Base-by-base conservation (phyloP, 164 flowering plant genomes). In the Amborella trichopoda region DNA sequence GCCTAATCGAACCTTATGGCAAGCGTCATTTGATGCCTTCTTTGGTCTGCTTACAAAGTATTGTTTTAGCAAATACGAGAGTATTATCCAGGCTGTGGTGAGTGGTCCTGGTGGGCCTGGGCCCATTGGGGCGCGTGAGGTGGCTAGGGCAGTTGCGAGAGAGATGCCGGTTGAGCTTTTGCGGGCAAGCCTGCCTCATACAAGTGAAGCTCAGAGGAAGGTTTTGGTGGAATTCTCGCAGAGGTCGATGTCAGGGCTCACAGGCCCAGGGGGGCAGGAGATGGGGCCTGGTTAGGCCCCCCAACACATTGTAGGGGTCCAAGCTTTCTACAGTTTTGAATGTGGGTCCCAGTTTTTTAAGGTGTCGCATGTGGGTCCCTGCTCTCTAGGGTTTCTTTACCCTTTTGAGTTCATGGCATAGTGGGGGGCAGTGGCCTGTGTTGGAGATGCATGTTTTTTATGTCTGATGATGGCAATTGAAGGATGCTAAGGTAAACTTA, bases 161-260 rank as follows among this genome's bases (percentile, higher is more conserved):
- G 80, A 72, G 45, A 69, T 77, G 74, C 83, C 83, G 4, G 67
- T 70, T 13, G 83, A 74, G 62, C 70, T 77, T 11, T 48, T 77
- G n/a, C 66, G 70, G 6, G 76, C 76, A 2, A 68, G 80, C 52
- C 72, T 77, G 47, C 83, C 74, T 34, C 80, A 74, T 55, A 77
- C 80, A 0, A 53, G 65, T 49, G 78, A 72, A 4, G 44, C 49
- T 26, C 80, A 77, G 61, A 60, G 63, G 25, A 72, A 69, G 59
- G 30, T 65, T 23, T 49, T 77, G 26, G 13, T 68, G 57, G 73
- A 72, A 28, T 70, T 77, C 49, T 59, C 76, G 2, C 75, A 57
- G 43, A 70, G 68, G 9, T 70, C 80, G 23, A 62, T 67, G 73
- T 69, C 74, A 19, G 58, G n/a, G n/a, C n/a, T n/a, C n/a, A n/a